A percentile compares a stretch with the other conserved stretches of the same genome.
phyloP scores from a whole-genome alignment of 2,329 filamentous ascomycete genomes.

The Coniochaeta sp. region DNA sequence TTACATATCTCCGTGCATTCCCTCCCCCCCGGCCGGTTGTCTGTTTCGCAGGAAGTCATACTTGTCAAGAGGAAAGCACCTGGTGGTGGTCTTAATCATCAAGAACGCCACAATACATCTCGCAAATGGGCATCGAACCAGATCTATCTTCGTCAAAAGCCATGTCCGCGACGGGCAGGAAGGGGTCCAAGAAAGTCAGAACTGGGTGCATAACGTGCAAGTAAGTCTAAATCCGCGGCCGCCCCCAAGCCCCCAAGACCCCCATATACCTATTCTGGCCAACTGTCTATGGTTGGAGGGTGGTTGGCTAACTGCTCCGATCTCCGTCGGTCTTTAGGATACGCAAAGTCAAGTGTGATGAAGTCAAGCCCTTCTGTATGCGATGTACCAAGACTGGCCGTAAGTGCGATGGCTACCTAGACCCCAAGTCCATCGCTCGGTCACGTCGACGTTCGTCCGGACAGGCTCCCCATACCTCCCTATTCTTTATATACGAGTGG shows the following conservation, averaged over 20 bases:
- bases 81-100: background rate
- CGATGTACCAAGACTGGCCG: slow-evolving; percentile 48
- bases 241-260: background rate
- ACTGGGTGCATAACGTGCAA: slow-evolving; percentile 50
- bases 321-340: slow-evolving; percentile 26
- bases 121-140: background rate
- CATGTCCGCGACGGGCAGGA: slow-evolving; percentile 15
- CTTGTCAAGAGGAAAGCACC: background rate
- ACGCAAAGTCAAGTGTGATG: slow-evolving; percentile 51
- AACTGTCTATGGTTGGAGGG: background rate
- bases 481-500: slow-evolving; percentile 18
- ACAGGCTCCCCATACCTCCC: slow-evolving; percentile 10
- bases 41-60: background rate
- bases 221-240: slow-evolving; percentile 25
- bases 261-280: background rate
- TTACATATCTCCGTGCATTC: background rate
- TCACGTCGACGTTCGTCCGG: slow-evolving; percentile 1
- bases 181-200: slow-evolving; percentile 37
- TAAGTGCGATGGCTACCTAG: slow-evolving; percentile 47
- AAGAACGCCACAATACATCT: background rate
- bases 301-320: background rate
- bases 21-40: background rate
- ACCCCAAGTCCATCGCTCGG: slow-evolving; percentile 12
- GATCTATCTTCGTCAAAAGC: background rate
- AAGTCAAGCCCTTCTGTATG: slow-evolving; percentile 43